Evolutionary conservation across 2,329 filamentous ascomycete genomes (phyloP), one percentile per base, ranked within the genome.

Genomic region (Arthrinium phaeospermum): DNA sequence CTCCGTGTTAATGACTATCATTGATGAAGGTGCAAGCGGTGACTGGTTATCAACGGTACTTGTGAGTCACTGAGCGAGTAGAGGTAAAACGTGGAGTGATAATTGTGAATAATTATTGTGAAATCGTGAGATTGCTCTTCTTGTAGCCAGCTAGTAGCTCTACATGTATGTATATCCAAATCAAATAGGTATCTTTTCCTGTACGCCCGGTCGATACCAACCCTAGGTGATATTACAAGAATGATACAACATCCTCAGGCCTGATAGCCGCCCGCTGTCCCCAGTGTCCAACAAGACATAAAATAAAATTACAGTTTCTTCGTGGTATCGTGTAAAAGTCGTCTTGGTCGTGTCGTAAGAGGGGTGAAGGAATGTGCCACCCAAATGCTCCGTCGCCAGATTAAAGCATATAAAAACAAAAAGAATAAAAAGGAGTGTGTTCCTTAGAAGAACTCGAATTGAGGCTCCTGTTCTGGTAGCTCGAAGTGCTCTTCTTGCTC

Each of bases 401-500:
- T 41, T 37, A 61, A 61, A 61, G 22, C 14, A 37, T 12, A 61
- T 19, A 24, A 70, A 44, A 41, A 16, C 1, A 41, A 64, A n/a
- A 41, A 19, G 3, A 44, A 19, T 6, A 13, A 44, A 19, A 70
- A 71, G 37, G 64, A 6, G 24, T 13, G 19, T 13, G 19, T 37
- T 27, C 67, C n/a, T 47, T 49, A 69, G 16, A 69, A 47, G 45
- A 49, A 69, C 12, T 46, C 45, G 24, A 69, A 49, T 2, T n/a
- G 45, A 37, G 45, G 45, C 19, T 69, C 45, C 24, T 45, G n/a
- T 22, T 69, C 45, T 64, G 53, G 49, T 44, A 76, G 75, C 51
- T 80, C 78, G 24, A 80, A 81, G 67, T 81, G 78, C 5, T 74
- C 72, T 41, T 79, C 76, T 67, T 79, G 77, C 27, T 76, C 75